phyloP scores from a whole-genome alignment of 2,329 filamentous ascomycete species.

The Hypoxylon rubiginosum region DNA sequence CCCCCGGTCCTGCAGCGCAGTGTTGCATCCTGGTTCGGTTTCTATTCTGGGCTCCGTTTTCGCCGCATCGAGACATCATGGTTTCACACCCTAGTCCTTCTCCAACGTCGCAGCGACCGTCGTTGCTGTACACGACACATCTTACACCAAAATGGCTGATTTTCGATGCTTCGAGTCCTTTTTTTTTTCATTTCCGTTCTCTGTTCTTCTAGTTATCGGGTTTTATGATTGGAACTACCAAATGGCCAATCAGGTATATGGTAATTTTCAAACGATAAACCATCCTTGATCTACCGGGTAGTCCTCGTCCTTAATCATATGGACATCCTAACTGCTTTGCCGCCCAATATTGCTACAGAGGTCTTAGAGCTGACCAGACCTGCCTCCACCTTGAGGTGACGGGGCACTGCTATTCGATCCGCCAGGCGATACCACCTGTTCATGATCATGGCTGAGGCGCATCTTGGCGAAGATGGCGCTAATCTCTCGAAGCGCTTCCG shows the following conservation, averaged over 20 bases:
- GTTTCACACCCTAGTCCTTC: slow-evolving; percentile 48
- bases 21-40: slow-evolving; percentile 47
- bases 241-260: slow-evolving; percentile 1
- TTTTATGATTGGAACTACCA: neutral
- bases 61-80: slow-evolving; percentile 44
- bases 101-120: slow-evolving; percentile 35
- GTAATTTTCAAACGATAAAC: slow-evolving; percentile 11
- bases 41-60: slow-evolving; percentile 44
- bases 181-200: slow-evolving; percentile 18
- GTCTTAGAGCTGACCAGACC: slow-evolving; percentile 5
- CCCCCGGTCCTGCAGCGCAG: slow-evolving; percentile 45
- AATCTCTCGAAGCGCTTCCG: slow-evolving; percentile 79
- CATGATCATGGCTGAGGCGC: slow-evolving; percentile 59
- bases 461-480: slow-evolving; percentile 78
- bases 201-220: slow-evolving; percentile 19
- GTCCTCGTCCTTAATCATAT: slow-evolving; percentile 11
- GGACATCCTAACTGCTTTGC: neutral
- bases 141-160: slow-evolving; percentile 24
- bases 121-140: slow-evolving; percentile 30
- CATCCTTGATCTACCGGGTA: slow-evolving; percentile 9
- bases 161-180: slow-evolving; percentile 12
- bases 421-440: slow-evolving; percentile 33
- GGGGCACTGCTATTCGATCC: slow-evolving; percentile 38
- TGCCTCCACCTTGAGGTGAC: slow-evolving; percentile 30
- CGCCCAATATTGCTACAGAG: slow-evolving; percentile 4